Conservation (phyloP, 306 rosid species). For the Cucumis cinereus region DNA sequence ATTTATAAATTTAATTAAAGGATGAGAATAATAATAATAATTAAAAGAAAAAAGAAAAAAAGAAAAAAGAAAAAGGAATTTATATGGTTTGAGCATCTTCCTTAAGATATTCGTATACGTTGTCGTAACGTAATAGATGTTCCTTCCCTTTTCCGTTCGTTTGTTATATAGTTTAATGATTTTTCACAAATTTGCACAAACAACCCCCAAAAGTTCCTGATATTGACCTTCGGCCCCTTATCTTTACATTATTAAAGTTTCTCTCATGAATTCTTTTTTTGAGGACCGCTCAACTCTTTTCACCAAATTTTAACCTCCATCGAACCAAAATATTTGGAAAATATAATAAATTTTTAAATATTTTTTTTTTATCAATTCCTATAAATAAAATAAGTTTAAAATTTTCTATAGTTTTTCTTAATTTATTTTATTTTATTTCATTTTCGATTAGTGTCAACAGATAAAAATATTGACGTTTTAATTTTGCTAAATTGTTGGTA, state of each 20-base stretch:
- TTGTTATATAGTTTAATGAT: background rate
- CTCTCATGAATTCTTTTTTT: background rate
- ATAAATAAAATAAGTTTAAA: too few species aligned
- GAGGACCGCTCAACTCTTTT: background rate
- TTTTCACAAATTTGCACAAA: background rate
- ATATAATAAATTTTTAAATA: too few species aligned
- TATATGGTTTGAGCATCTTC: background rate
- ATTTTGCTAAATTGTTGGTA: too few species aligned
- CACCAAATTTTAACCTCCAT: too few species aligned
- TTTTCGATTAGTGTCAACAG: too few species aligned
- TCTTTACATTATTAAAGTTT: background rate
- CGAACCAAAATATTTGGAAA: too few species aligned
- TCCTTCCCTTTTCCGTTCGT: background rate
- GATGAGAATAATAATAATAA: background rate
- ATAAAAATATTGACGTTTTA: too few species aligned
- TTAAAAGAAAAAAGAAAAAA: too few species aligned
- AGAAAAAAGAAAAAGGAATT: background rate
- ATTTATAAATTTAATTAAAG: background rate
- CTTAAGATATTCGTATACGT: background rate
- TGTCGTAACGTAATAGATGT: constrained; percentile 4
- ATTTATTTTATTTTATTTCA: too few species aligned
- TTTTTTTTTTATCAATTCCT: too few species aligned
- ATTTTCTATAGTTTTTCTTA: too few species aligned
- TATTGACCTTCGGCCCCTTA: background rate
- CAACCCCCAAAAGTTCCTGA: background rate